phyloP scores from a whole-genome alignment of 225 moss, liverwort and hornwort genomes.

The Physcomitrellopsis africana region DNA sequence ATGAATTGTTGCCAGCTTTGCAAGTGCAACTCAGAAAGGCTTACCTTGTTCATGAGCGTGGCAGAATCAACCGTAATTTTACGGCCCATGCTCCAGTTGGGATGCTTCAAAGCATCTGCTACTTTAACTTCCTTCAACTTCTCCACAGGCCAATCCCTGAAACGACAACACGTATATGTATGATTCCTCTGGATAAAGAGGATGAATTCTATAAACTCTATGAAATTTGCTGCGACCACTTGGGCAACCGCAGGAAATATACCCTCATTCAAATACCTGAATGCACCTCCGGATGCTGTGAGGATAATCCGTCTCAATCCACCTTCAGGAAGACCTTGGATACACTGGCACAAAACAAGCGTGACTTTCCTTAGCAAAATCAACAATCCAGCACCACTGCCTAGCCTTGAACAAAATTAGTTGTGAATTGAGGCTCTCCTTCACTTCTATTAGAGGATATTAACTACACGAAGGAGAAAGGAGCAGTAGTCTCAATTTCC shows the following conservation, averaged over 20 bases:
- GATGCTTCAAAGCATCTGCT: conserved; percentile 96
- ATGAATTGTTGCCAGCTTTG: background rate
- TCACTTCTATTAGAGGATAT: no score
- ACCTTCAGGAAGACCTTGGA: conserved; percentile 95
- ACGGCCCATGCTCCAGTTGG: conserved; percentile 98
- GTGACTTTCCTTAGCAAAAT: conserved; percentile 1
- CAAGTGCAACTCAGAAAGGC: background rate
- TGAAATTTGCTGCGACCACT: background rate
- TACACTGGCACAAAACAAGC: conserved; percentile 61
- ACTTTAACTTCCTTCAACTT: conserved; percentile 92
- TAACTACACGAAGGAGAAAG: no score
- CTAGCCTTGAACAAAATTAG: background rate
- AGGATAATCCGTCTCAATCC: conserved; percentile 90
- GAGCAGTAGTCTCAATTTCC: no score
- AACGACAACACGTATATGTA: conserved; percentile 6
- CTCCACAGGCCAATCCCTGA: conserved; percentile 97
- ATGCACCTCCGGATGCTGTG: conserved; percentile 98
- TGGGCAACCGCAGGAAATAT: background rate
- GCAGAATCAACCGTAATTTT: conserved; percentile 99
- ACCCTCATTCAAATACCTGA: conserved; percentile 61
- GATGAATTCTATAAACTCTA: background rate
- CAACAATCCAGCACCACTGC: background rate
- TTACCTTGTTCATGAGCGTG: conserved; percentile 97
- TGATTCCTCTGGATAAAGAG: background rate
- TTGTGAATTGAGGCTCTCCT: no score